Conservation (phyloP, 768 basidiomycete species). For the Leucosporidium yakuticum region DNA sequence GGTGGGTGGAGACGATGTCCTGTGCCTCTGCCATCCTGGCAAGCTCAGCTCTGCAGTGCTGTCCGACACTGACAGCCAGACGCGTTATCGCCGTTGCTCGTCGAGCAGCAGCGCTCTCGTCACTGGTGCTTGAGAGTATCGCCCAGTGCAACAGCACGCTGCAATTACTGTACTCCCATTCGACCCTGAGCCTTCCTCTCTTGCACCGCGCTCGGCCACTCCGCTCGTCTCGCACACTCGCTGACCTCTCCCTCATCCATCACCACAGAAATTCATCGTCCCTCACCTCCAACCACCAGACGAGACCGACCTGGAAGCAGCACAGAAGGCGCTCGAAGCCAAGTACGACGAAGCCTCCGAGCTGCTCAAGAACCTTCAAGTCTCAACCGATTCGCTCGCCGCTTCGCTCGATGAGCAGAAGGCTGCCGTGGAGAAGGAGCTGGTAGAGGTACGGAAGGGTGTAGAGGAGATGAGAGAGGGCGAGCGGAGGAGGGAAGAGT, state of each 20-base stretch:
- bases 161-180: background rate
- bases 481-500: slow-evolving; percentile 65
- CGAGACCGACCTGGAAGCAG: slow-evolving; percentile 79
- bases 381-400: slow-evolving; percentile 66
- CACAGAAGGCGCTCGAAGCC: slow-evolving; percentile 72
- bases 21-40: too few relatives aligned
- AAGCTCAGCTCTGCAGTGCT: too few relatives aligned
- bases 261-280: slow-evolving; percentile 72
- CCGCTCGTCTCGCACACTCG: background rate
- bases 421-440: slow-evolving; percentile 62
- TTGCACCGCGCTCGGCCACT: background rate
- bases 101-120: too few relatives aligned
- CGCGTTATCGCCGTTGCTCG: too few relatives aligned
- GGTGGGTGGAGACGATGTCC: too few relatives aligned
- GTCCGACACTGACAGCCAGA: too few relatives aligned
- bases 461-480: slow-evolving; percentile 70
- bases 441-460: slow-evolving; percentile 63
- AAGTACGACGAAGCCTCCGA: slow-evolving; percentile 86
- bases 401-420: slow-evolving; percentile 70
- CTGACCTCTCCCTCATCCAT: background rate
- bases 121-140: too few relatives aligned
- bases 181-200: background rate
- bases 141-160: too few relatives aligned
- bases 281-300: slow-evolving; percentile 87
- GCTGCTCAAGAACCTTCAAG: slow-evolving; percentile 70